These are phyloP conservation scores for Paxillus ammoniavirescens DNA, from an alignment of 768 basidiomycete species.

Conservation along the genomic window DNA sequence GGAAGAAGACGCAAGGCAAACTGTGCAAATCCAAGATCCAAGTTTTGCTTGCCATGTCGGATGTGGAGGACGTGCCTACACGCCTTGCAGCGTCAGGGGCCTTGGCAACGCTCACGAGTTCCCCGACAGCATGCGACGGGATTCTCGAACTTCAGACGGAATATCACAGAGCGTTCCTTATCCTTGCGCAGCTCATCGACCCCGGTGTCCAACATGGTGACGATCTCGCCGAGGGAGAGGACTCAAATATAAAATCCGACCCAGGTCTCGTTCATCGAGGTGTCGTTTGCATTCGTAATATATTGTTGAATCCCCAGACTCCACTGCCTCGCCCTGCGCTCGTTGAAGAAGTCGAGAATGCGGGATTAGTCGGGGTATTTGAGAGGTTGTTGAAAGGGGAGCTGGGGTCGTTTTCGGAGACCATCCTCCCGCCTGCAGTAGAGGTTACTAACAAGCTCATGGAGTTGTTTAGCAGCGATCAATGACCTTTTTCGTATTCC, in stretches of 20 bases:
- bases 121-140: constrained; percentile 55
- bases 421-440: constrained; percentile 45
- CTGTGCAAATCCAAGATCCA: constrained; percentile 63
- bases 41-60: constrained; percentile 79
- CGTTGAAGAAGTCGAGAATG: constrained; percentile 48
- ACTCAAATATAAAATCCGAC: constrained; percentile 33
- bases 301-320: constrained; percentile 49
- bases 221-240: constrained; percentile 38
- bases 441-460: constrained; percentile 49
- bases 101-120: constrained; percentile 73
- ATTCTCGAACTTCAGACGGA: constrained; percentile 67
- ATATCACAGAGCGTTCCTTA: constrained; percentile 57
- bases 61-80: constrained; percentile 83
- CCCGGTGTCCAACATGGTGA: constrained; percentile 40
- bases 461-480: constrained; percentile 14
- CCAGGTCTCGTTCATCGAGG: constrained; percentile 76
- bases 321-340: constrained; percentile 39
- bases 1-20: constrained; percentile 42
- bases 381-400: constrained; percentile 46
- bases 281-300: constrained; percentile 68
- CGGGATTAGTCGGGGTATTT: constrained; percentile 55
- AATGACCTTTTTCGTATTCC: not conserved
- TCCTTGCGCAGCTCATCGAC: constrained; percentile 68
- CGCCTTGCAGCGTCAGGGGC: constrained; percentile 90
- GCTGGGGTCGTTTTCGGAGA: constrained; percentile 33